Evolutionary conservation across 1,139 yeast species (phyloP).

Genomic region (Scheffersomyces lignicola): DNA sequence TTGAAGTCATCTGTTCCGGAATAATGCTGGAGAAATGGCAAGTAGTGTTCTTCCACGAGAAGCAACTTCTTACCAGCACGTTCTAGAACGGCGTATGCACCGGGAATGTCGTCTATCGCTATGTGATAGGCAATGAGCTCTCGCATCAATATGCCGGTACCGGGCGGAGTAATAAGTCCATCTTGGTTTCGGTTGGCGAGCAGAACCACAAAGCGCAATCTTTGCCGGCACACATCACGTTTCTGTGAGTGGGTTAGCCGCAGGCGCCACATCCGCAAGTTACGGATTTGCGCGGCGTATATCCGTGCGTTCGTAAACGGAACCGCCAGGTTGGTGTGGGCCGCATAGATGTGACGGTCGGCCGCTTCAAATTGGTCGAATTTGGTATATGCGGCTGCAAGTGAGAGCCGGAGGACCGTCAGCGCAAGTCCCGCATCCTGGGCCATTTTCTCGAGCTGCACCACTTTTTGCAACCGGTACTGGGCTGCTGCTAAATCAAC

Average conservation of each 20-base stretch:
- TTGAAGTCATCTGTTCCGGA: constrained; percentile 24
- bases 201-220: constrained; percentile 4
- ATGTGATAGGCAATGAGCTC: constrained; percentile 28
- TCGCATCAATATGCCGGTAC: constrained; percentile 18
- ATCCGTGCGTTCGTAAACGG: constrained; percentile 34
- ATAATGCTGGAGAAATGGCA: constrained; percentile 31
- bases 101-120: constrained; percentile 13
- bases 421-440: constrained; percentile 14
- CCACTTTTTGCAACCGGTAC: constrained; percentile 25
- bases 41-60: constrained; percentile 25
- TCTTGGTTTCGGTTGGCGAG: constrained; percentile 3
- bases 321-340: constrained; percentile 26
- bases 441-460: constrained; percentile 21
- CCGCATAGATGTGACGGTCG: constrained; percentile 27
- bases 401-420: constrained; percentile 16
- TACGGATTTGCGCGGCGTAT: constrained; percentile 30
- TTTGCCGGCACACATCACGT: neutral
- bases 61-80: constrained; percentile 15
- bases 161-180: constrained; percentile 7
- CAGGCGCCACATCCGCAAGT: constrained; percentile 31
- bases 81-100: constrained; percentile 17
- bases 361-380: constrained; percentile 37
- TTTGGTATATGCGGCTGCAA: constrained; percentile 28
- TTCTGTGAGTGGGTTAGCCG: constrained; percentile 4
- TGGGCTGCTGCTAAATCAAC: constrained; percentile 22